Evolutionary conservation across 345 rosid genomes (phyloP).

Genomic region (Dovyalis caffra): DNA sequence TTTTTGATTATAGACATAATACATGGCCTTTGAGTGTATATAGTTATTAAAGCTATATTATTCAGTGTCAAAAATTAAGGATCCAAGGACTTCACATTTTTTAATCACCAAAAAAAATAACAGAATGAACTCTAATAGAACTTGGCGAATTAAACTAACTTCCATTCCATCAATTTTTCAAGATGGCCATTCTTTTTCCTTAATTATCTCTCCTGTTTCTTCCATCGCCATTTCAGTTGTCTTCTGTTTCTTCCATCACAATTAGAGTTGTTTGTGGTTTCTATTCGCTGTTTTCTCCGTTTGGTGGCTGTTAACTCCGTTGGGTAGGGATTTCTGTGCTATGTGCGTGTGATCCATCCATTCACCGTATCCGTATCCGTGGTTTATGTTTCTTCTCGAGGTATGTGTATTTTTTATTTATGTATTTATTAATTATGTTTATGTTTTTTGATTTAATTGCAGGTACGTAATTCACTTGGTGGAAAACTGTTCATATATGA

Average conservation of each 20-base stretch:
- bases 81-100: background rate
- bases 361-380: background rate
- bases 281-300: background rate
- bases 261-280: background rate
- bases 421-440: background rate
- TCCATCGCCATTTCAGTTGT: no score
- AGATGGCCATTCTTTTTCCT: background rate
- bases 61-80: background rate
- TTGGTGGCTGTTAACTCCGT: slow-evolving; percentile 9
- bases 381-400: background rate
- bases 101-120: background rate
- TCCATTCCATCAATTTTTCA: background rate
- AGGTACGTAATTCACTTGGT: background rate
- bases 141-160: background rate
- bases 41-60: background rate
- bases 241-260: no score
- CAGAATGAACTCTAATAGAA: background rate
- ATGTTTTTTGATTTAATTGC: background rate
- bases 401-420: background rate
- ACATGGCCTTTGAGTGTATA: slow-evolving; percentile 5
- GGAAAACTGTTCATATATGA: no score
- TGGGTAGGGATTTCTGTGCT: background rate
- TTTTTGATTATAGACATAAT: background rate
- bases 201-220: no score
- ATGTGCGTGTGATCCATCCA: background rate